Conservation (phyloP, 148 eudicot species). For the Rhododendron griersonianum region DNA sequence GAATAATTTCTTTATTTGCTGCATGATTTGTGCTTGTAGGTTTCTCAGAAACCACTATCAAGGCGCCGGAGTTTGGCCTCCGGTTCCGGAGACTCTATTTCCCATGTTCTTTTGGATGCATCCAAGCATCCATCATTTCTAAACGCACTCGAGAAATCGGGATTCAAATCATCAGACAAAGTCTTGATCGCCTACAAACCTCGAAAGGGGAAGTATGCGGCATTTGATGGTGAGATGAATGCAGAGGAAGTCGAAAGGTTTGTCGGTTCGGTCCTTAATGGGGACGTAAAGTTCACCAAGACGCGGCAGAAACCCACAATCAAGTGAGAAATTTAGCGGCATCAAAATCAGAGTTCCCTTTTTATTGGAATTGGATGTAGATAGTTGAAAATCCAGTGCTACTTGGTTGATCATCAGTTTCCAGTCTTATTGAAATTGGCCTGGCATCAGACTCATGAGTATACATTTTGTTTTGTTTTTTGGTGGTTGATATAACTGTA, state of each 20-base stretch:
- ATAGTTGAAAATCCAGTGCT: not conserved
- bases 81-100: conserved; percentile 51
- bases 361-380: not conserved
- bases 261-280: conserved; percentile 72
- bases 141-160: conserved; percentile 56
- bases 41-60: conserved; percentile 68
- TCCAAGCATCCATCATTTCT: conserved; percentile 59
- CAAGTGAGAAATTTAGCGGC: conserved; percentile 16
- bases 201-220: conserved; percentile 62
- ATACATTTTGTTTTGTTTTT: not conserved
- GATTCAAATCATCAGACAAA: conserved; percentile 49
- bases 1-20: not conserved
- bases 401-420: not conserved
- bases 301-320: conserved; percentile 54
- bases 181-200: conserved; percentile 85
- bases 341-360: not conserved
- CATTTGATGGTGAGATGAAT: conserved; percentile 36
- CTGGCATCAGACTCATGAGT: not conserved
- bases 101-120: conserved; percentile 68
- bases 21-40: conserved; percentile 29
- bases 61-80: conserved; percentile 40
- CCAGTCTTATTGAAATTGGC: not conserved
- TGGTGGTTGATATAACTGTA: not conserved
- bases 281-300: conserved; percentile 73
- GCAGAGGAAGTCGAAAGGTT: conserved; percentile 67